Base-by-base conservation (phyloP, 1,139 yeast genomes). In the Fermentozyma sake region DNA sequence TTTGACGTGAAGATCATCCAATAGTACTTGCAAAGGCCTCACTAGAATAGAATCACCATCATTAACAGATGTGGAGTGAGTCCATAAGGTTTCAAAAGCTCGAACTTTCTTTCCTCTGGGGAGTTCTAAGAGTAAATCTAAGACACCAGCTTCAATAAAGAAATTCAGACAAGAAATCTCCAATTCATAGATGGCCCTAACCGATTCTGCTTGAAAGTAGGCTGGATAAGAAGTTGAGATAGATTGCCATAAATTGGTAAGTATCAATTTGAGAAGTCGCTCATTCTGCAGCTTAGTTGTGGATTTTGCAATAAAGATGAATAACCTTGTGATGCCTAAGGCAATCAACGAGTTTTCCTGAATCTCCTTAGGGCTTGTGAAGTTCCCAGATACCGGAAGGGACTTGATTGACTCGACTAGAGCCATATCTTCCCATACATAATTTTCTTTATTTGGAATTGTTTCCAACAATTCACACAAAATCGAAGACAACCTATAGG, bases 11-110 rank as follows among this genome's bases (percentile, higher is more conserved):
- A 83, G 47, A 27, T 75, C 82, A 46, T 86, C 95, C 12, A 85
- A 48, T 8, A 85, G 57, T 4, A 85, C 46, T 35, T 79, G 76
- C n/a, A 86, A 52, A 0, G 95, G 91, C 32, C 80, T 63, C 8
- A 68, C 60, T 13, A 86, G 53, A 6, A 87, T 56, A 1, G 52
- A 44, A 30, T 60, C 61, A 8, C 68, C 71, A 7, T 66, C 68
- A 33, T 55, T 62, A 20, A 58, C 47, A 4, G 64, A 51, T 11
- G 52, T 39, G 1, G 82, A 64, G 39, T 79, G 83, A 4, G 60
- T 60, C 89, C 91, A 81, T 11, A 81, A 46, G 3, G 70, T 60
- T 27, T 68, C 66, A 33, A 80, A 64, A 0, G 79, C 76, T 13
- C 55, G 50, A 2, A 76, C 48, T 37, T 74, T 57, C 8, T 59